Conservation (phyloP, 257 asterid genomes). For the Nicotiana knightiana region DNA sequence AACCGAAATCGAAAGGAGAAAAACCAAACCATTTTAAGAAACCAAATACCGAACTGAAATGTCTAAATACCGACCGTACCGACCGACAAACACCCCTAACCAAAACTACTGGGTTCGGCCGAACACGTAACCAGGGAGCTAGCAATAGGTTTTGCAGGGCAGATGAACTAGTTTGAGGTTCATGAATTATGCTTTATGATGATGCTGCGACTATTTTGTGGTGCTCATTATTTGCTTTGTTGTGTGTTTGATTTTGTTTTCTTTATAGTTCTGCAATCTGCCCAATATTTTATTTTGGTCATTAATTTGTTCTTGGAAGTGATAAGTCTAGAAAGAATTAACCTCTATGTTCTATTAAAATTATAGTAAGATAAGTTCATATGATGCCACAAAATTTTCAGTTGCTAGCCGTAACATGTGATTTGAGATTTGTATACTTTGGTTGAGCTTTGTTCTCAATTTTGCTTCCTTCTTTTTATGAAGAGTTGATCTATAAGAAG, state of each 20-base stretch:
- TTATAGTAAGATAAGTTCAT: background rate
- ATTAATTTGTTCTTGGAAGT: background rate
- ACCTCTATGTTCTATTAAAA: background rate
- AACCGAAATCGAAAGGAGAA: no score
- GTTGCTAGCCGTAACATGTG: background rate
- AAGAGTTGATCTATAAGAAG: background rate
- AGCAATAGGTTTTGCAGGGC: background rate
- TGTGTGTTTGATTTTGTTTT: no score
- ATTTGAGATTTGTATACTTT: background rate
- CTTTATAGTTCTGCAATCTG: background rate
- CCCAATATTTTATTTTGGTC: background rate
- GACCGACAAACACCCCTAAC: no score
- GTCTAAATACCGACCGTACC: no score
- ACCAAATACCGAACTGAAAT: no score
- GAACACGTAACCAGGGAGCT: no score
- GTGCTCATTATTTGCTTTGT: background rate
- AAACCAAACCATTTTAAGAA: no score
- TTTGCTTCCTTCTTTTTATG: conserved; percentile 12
- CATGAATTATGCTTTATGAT: background rate
- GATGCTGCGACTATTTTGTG: background rate
- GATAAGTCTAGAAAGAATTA: background rate
- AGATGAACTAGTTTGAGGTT: background rate
- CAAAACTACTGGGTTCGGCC: no score
- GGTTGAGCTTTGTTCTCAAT: background rate
- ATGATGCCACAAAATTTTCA: background rate